Evolutionary conservation across 805 yeast genomes (phyloP).

Genomic region (Nakazawaea pomicola): DNA sequence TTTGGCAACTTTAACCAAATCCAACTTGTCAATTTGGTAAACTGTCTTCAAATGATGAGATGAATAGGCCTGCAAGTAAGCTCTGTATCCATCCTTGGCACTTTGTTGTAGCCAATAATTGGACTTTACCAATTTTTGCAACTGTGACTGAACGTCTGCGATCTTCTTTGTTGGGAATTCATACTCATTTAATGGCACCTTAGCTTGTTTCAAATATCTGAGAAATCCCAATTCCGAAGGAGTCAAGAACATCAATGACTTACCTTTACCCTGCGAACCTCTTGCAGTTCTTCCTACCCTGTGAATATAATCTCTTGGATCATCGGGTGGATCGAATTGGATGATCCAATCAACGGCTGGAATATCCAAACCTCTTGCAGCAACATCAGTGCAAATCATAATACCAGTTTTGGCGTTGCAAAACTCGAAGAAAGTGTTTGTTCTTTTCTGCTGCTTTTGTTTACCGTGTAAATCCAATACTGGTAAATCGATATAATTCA

Average conservation of each 20-base stretch:
- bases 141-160: constrained; percentile 92
- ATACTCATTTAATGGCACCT: constrained; percentile 95
- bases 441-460: constrained; percentile 97
- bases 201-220: constrained; percentile 92
- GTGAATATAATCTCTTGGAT: constrained; percentile 98
- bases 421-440: constrained; percentile 96
- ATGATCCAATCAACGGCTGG: constrained; percentile 99
- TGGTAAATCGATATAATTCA: constrained; percentile 94
- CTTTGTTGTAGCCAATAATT: constrained; percentile 93
- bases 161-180: constrained; percentile 93
- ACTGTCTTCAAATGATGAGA: constrained; percentile 95
- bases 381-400: constrained; percentile 94
- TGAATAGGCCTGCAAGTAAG: constrained; percentile 95
- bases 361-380: constrained; percentile 98
- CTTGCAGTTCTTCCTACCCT: constrained; percentile 99
- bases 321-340: constrained; percentile 99
- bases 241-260: constrained; percentile 89
- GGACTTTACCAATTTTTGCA: constrained; percentile 84
- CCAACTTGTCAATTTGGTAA: constrained; percentile 92
- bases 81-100: constrained; percentile 96
- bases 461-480: constrained; percentile 96
- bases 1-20: constrained; percentile 89
- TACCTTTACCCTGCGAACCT: constrained; percentile 85
- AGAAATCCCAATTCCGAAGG: constrained; percentile 94
- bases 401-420: constrained; percentile 96